These are phyloP conservation scores for Pyrenula massariospora DNA, from an alignment of 495 filamentous ascomycete species.

Conservation along the genomic window DNA sequence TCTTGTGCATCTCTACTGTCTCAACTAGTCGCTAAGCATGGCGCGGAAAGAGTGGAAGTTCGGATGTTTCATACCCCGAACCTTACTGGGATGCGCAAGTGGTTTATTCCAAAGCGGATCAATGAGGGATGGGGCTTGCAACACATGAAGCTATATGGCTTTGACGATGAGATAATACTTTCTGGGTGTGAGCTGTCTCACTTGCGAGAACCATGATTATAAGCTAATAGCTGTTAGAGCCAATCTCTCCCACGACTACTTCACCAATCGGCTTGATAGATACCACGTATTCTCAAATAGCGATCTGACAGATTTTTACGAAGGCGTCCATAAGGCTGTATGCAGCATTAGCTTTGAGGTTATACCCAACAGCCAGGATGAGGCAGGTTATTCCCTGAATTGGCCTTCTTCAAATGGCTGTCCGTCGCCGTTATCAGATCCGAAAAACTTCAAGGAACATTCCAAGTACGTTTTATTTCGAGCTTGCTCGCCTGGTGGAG, in stretches of 20 bases:
- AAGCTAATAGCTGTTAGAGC: slow-evolving; percentile 35
- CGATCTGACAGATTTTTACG: slow-evolving; percentile 74
- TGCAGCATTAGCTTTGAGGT: slow-evolving; percentile 74
- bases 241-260: slow-evolving; percentile 90
- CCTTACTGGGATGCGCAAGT: slow-evolving; percentile 75
- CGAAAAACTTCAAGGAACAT: slow-evolving; percentile 52
- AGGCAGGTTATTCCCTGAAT: slow-evolving; percentile 54
- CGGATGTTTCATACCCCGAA: slow-evolving; percentile 98
- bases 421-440: slow-evolving; percentile 57
- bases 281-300: slow-evolving; percentile 83
- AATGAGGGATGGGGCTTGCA: slow-evolving; percentile 98
- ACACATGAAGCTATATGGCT: slow-evolving; percentile 97
- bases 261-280: slow-evolving; percentile 87
- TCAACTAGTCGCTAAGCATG: slow-evolving; percentile 71
- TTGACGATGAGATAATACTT: slow-evolving; percentile 92
- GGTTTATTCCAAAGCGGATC: slow-evolving; percentile 70
- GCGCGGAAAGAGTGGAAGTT: slow-evolving; percentile 76
- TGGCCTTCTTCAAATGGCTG: slow-evolving; percentile 73
- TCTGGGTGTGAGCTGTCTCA: slow-evolving; percentile 50
- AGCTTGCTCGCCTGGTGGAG: no score
- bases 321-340: slow-evolving; percentile 60
- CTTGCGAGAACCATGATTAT: neutral
- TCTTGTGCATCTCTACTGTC: slow-evolving; percentile 86
- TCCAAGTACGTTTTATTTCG: slow-evolving; percentile 57
- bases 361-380: slow-evolving; percentile 39